Evolutionary conservation across 768 basidiomycete genomes (phyloP), one percentile per base, ranked within the genome.

Genomic region (Suillus subaureus): DNA sequence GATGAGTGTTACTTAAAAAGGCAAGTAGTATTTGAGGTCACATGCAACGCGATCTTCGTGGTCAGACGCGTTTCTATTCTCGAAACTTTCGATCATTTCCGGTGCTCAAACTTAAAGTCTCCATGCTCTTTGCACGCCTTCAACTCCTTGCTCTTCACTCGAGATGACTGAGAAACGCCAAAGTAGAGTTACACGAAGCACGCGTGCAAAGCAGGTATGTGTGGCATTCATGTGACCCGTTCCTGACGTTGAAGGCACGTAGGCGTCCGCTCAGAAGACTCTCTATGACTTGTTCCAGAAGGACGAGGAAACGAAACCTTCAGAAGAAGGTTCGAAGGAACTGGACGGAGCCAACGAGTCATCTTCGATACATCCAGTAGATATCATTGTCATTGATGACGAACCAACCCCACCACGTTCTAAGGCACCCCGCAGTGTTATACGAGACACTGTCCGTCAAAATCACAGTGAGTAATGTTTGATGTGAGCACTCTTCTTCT

Each of bases 81-180:
- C 39, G 70, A 69, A 66, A 74, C 75, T 61, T 69, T 66, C 51
- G 64, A 65, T 64, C 51, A 70, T n/a, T 47, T 64, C 39, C 62
- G 16, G 63, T 62, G 28, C 26, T 64, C 23, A 31, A 55, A 37
- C n/a, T 62, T 21, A 31, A 55, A 37, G 39, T 21, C 18, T 52
- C 47, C 49, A 55, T 63, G 63, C 56, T 43, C 39, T 13, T 28
- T 45, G 39, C 51, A 39, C 52, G 47, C 31, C 62, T 58, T 45
- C 35, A 57, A 45, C 37, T 23, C 33, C 12, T 18, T 35, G 49
- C 5, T 47, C 60, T 61, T 54, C 43, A 47, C 40, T 42, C 40
- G 18, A 57, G 40, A 77, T 77, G 75, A 64, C 67, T 5, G 75
- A 73, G 64, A 74, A 65, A 55, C 68, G 71, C 63, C 74, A 66